Conservation (phyloP, 2,329 filamentous ascomycete genomes). For the Madurella fahalii region DNA sequence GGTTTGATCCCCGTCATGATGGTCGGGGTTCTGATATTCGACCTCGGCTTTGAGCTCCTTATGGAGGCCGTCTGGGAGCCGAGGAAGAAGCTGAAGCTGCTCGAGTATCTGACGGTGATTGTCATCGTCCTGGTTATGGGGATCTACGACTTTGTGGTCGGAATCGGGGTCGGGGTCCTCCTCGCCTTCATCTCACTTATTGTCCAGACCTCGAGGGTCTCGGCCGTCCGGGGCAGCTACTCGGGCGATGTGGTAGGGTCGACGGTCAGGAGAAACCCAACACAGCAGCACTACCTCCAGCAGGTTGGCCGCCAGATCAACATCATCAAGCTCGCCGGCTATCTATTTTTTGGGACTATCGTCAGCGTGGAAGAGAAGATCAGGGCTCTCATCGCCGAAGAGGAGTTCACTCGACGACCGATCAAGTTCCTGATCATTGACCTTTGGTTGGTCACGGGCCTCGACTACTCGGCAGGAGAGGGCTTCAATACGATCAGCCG, state of each 20-base stretch:
- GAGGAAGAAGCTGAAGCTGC: conserved; percentile 76
- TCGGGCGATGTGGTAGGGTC: conserved; percentile 85
- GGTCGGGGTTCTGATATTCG: conserved; percentile 90
- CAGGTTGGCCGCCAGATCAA: conserved; percentile 84
- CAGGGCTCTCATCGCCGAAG: conserved; percentile 74
- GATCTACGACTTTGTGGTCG: conserved; percentile 91
- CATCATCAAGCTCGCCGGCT: conserved; percentile 87
- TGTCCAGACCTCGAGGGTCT: conserved; percentile 84
- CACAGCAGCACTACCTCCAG: conserved; percentile 81
- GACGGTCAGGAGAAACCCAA: conserved; percentile 84
- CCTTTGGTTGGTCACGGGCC: conserved; percentile 80
- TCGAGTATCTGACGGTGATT: conserved; percentile 87
- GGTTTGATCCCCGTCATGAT: conserved; percentile 96
- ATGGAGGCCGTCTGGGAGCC: conserved; percentile 85
- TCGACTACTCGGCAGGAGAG: conserved; percentile 95
- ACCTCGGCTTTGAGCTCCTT: conserved; percentile 88
- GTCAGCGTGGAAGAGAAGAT: conserved; percentile 91
- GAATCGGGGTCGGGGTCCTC: conserved; percentile 86
- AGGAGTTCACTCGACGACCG: conserved; percentile 70
- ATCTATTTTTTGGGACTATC: conserved; percentile 97
- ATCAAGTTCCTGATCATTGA: conserved; percentile 90
- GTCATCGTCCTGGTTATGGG: conserved; percentile 95
- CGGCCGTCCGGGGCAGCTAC: conserved; percentile 85
- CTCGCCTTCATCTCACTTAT: conserved; percentile 89
- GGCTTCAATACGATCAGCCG: conserved; percentile 91